Percentiles rank a stretch among this genome's conserved stretches.
These are phyloP conservation scores for Lablab purpureus DNA, from an alignment of 306 rosid genomes.

Conservation along the genomic window DNA sequence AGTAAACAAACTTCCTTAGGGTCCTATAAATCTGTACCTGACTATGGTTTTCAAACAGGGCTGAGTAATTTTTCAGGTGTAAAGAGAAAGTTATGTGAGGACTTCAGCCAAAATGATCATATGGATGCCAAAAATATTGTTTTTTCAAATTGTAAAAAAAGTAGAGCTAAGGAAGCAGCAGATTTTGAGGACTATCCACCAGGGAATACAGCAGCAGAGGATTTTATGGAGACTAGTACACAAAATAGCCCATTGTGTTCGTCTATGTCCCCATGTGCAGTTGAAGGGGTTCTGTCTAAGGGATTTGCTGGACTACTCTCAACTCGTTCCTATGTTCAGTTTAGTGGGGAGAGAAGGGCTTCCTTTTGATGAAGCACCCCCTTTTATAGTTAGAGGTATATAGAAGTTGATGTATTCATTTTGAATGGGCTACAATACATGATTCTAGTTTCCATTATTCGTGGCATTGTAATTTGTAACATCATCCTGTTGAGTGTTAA, in stretches of 20 bases:
- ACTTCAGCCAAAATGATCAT: constrained; percentile 56
- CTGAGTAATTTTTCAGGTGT: constrained; percentile 60
- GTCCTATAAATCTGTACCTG: constrained; percentile 21
- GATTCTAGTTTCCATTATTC: constrained; percentile 22
- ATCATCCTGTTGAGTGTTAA: constrained; percentile 33
- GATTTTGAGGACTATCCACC: constrained; percentile 49
- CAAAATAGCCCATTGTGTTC: constrained; percentile 65
- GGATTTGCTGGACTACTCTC: constrained; percentile 91
- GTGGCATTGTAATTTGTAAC: constrained; percentile 10
- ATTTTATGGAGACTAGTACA: constrained; percentile 58
- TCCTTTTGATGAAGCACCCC: constrained; percentile 55
- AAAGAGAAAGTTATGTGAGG: constrained; percentile 77
- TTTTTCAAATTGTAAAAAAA: constrained; percentile 60
- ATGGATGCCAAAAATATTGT: constrained; percentile 54
- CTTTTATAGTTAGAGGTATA: constrained; percentile 32
- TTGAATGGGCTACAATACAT: constrained; percentile 29
- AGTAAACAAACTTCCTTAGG: not conserved
- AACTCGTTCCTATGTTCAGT: constrained; percentile 59
- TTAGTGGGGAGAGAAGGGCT: constrained; percentile 66
- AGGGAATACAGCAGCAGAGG: constrained; percentile 53
- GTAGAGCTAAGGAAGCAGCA: constrained; percentile 47
- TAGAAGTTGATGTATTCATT: constrained; percentile 22
- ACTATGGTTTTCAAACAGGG: constrained; percentile 60
- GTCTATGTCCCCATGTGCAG: constrained; percentile 80
- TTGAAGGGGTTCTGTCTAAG: constrained; percentile 86